A percentile compares a stretch with the other conserved stretches of the same genome.
Conservation (phyloP, 139 green algal species). For the Tetradesmus lagerheimii region DNA sequence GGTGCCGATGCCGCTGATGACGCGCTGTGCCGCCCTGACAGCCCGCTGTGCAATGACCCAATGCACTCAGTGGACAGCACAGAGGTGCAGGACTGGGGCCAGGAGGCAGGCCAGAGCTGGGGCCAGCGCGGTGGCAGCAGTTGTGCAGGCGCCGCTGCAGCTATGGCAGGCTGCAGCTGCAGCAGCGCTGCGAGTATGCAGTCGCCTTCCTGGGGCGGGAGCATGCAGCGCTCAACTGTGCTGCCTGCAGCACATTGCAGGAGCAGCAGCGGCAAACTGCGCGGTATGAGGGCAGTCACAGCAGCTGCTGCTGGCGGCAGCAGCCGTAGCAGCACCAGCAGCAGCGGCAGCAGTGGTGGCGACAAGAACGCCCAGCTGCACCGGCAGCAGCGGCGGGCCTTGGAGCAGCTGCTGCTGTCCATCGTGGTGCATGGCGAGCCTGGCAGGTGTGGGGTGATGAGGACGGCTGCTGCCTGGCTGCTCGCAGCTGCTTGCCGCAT, state of each 20-base stretch:
- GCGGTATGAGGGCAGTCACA: neutral
- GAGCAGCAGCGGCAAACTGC: neutral
- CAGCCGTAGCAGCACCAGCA: constrained; percentile 2
- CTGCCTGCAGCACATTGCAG: neutral
- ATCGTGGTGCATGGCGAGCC: neutral
- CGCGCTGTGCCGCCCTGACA: neutral
- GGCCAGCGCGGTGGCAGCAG: neutral
- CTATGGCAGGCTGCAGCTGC: neutral
- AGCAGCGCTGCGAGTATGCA: neutral
- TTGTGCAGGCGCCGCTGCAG: neutral
- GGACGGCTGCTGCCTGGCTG: too few relatives aligned
- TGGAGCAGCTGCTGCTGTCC: constrained; percentile 19
- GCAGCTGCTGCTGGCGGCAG: neutral
- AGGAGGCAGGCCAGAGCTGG: neutral
- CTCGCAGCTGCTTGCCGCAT: too few relatives aligned
- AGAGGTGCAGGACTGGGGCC: neutral
- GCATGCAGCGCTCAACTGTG: neutral
- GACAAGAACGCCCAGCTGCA: neutral
- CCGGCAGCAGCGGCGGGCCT: neutral
- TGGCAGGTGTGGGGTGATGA: neutral
- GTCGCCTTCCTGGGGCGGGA: neutral
- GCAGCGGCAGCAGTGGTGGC: neutral
- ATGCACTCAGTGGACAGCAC: neutral
- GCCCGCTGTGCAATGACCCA: neutral
- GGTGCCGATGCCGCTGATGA: neutral